A percentile compares a stretch with the other conserved stretches of the same genome.
Evolutionary conservation across 495 filamentous ascomycete species (phyloP).

Genomic region (Daldinia loculata): DNA sequence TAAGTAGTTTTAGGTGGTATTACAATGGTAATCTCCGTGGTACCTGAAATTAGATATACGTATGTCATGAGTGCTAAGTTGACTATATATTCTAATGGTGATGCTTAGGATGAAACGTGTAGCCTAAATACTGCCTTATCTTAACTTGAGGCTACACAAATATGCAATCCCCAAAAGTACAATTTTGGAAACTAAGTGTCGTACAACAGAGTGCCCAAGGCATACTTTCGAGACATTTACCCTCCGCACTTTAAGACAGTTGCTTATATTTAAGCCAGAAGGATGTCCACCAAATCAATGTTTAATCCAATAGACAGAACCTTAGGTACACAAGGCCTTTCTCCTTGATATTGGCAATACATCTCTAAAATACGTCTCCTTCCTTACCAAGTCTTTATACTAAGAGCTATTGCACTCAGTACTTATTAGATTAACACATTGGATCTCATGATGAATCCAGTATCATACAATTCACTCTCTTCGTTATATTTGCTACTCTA

Average conservation of each 20-base stretch:
- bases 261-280: not conserved
- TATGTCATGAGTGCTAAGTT: too few relatives aligned
- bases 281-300: not conserved
- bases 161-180: not conserved
- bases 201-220: not conserved
- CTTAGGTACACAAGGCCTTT: too few relatives aligned
- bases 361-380: too few relatives aligned
- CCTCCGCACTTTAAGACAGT: not conserved
- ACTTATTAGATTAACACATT: not conserved
- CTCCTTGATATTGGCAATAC: too few relatives aligned
- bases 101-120: too few relatives aligned
- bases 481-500: not conserved
- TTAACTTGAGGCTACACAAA: too few relatives aligned
- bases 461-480: not conserved
- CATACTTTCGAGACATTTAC: not conserved
- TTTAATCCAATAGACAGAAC: too few relatives aligned
- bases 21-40: too few relatives aligned
- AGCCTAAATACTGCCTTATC: too few relatives aligned
- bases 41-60: too few relatives aligned
- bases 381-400: not conserved
- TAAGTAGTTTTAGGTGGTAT: too few relatives aligned
- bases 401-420: not conserved
- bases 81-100: too few relatives aligned
- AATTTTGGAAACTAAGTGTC: not conserved
- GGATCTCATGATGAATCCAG: not conserved